Evolutionary conservation across 345 rosid species (phyloP).

Genomic region (Nasturtium officinale): DNA sequence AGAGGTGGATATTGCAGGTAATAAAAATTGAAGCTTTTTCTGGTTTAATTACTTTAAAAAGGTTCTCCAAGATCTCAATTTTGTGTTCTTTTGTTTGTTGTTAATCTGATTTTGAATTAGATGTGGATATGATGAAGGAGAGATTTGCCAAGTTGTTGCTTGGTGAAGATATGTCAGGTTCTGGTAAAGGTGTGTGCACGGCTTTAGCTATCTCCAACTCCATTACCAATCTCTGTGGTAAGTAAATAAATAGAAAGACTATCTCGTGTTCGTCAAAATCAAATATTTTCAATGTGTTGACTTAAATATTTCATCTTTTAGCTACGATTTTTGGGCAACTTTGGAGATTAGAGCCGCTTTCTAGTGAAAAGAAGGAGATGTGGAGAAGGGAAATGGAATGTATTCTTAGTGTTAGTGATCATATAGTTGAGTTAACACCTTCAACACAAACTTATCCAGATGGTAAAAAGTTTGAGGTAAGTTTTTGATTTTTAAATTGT

Average conservation of each 20-base stretch:
- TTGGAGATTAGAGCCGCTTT: conserved; percentile 88
- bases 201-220: conserved; percentile 93
- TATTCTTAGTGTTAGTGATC: conserved; percentile 80
- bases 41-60: neutral
- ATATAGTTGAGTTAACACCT: conserved; percentile 88
- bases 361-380: conserved; percentile 75
- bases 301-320: conserved; percentile 32
- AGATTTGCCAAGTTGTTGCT: conserved; percentile 89
- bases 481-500: neutral
- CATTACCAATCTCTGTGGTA: conserved; percentile 95
- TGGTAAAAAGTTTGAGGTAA: conserved; percentile 89
- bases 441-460: conserved; percentile 89
- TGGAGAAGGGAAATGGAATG: conserved; percentile 98
- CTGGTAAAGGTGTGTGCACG: conserved; percentile 89
- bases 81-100: neutral
- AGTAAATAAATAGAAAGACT: conserved; percentile 38
- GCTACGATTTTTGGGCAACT: conserved; percentile 92
- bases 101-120: conserved; percentile 42
- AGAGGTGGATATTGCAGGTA: conserved; percentile 59
- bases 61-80: neutral
- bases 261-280: conserved; percentile 6
- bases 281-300: neutral
- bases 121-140: conserved; percentile 92
- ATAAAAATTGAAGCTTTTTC: neutral
- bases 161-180: conserved; percentile 99